A percentile compares a stretch with the other conserved stretches of the same genome.
These are phyloP conservation scores for Hypoxylon intermedium DNA, from an alignment of 495 filamentous ascomycete species.

Conservation along the genomic window DNA sequence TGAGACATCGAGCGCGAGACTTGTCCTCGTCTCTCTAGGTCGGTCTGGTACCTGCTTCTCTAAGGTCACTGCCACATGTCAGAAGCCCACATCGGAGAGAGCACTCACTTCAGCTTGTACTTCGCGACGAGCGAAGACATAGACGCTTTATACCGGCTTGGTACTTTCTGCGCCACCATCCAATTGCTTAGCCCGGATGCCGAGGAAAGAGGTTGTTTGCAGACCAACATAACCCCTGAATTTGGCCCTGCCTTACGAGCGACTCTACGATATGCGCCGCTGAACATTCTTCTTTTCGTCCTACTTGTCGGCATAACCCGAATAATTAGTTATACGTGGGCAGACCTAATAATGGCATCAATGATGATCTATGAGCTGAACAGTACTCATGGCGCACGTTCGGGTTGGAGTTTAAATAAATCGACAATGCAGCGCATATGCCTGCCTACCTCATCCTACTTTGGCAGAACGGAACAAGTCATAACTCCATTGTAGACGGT, in stretches of 20 bases:
- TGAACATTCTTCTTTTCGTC: constrained; percentile 17
- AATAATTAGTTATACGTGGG: constrained; percentile 10
- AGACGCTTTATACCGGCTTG: neutral
- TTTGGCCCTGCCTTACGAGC: neutral
- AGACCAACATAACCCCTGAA: constrained; percentile 16
- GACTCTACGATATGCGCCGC: constrained; percentile 6
- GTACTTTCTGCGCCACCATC: constrained; percentile 5
- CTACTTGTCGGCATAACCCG: constrained; percentile 2
- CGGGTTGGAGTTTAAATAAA: constrained; percentile 73
- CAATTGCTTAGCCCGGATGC: neutral
- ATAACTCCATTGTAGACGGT: too few species aligned
- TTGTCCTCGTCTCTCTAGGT: neutral
- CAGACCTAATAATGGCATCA: constrained; percentile 24
- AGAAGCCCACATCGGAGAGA: neutral
- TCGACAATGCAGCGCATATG: constrained; percentile 65
- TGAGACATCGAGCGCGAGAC: neutral
- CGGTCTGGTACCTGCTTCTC: neutral
- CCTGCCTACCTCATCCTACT: constrained; percentile 64
- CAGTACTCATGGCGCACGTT: constrained; percentile 29
- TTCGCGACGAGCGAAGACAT: neutral
- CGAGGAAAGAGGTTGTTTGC: neutral
- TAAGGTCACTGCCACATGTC: neutral
- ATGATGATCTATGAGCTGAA: constrained; percentile 34
- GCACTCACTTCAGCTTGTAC: neutral
- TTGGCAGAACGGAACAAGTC: too few species aligned